Conservation (phyloP, 2,329 filamentous ascomycete species). For the Tolypocladium ophioglossoides region DNA sequence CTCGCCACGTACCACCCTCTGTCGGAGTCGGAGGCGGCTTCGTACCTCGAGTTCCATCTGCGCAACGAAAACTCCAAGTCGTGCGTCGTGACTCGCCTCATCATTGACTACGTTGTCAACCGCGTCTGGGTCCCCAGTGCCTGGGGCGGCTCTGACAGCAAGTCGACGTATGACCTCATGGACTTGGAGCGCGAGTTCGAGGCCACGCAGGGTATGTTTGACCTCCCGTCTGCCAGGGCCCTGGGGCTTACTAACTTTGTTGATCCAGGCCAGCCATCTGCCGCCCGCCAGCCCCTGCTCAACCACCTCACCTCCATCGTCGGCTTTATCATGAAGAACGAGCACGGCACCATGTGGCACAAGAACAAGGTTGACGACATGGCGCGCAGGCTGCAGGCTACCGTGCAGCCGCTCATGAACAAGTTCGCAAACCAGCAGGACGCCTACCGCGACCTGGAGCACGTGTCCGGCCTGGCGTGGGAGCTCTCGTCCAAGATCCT, state of each 20-base stretch:
- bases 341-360: constrained; percentile 19
- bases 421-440: constrained; percentile 18
- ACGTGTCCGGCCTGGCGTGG: constrained; percentile 30
- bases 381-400: constrained; percentile 25
- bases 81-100: constrained; percentile 30
- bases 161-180: constrained; percentile 21
- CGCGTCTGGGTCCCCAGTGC: constrained; percentile 28
- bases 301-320: constrained; percentile 26
- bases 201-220: constrained; percentile 19
- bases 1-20: constrained; percentile 27
- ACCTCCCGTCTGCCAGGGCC: background rate
- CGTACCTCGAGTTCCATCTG: constrained; percentile 30
- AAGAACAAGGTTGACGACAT: constrained; percentile 29
- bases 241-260: background rate
- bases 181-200: constrained; percentile 26
- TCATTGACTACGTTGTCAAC: constrained; percentile 31
- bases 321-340: constrained; percentile 24
- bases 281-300: constrained; percentile 27
- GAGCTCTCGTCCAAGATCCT: constrained; percentile 37
- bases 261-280: constrained; percentile 20
- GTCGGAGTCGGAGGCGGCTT: constrained; percentile 24
- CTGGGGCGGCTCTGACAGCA: constrained; percentile 26
- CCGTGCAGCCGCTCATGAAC: constrained; percentile 29
- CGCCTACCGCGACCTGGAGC: constrained; percentile 31
- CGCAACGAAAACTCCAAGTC: constrained; percentile 27